These are phyloP conservation scores for Cryptosporidium parvum DNA, from an alignment of 169 alveolate species.

Conservation along the genomic window DNA sequence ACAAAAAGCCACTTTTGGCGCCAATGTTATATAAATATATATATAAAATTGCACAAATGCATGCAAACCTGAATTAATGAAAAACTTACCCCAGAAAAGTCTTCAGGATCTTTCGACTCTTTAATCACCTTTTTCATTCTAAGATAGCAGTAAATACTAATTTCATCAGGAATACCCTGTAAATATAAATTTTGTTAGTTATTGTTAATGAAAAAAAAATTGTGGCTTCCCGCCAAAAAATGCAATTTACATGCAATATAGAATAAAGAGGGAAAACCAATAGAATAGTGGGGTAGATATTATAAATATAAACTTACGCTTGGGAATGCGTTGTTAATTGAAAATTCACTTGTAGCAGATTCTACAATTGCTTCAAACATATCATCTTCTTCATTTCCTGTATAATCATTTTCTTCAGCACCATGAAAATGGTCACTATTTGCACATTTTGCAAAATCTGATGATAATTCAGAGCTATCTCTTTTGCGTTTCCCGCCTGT, in stretches of 20 bases:
- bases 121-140: constrained; percentile 33
- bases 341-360: constrained; percentile 52
- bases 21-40: neutral
- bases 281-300: neutral
- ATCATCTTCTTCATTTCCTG: constrained; percentile 52
- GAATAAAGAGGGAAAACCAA: neutral
- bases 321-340: constrained; percentile 46
- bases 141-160: constrained; percentile 44
- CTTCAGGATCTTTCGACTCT: constrained; percentile 68
- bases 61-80: neutral
- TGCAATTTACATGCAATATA: neutral
- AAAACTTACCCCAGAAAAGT: constrained; percentile 59
- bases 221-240: neutral
- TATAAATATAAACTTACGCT: constrained; percentile 33
- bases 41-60: neutral
- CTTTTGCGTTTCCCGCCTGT: neutral
- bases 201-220: no score
- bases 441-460: neutral
- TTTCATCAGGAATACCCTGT: constrained; percentile 66
- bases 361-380: constrained; percentile 74
- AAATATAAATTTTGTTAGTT: neutral
- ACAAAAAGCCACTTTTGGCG: neutral
- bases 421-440: neutral
- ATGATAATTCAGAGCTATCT: neutral
- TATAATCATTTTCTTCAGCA: neutral